These are phyloP conservation scores for Tolypocladium guangdongense DNA, from an alignment of 2,329 filamentous ascomycete species.

Conservation along the genomic window DNA sequence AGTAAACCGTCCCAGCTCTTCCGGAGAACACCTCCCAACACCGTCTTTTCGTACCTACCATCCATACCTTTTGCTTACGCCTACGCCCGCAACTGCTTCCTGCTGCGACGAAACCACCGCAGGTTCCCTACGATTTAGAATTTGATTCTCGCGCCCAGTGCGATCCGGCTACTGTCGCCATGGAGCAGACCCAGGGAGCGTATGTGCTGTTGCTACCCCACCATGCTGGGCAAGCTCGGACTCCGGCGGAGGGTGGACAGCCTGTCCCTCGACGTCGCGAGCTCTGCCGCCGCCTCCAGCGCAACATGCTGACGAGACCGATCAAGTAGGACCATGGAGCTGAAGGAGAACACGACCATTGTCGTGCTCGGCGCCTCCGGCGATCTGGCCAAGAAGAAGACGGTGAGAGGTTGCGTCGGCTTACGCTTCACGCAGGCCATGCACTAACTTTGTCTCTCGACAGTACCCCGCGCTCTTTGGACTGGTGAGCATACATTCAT, in stretches of 20 bases:
- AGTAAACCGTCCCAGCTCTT: slow-evolving; percentile 9
- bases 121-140: not conserved
- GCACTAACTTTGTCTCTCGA: slow-evolving; percentile 11
- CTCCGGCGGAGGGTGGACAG: not conserved
- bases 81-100: not conserved
- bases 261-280: not conserved
- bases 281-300: not conserved
- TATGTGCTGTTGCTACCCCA: slow-evolving; percentile 7
- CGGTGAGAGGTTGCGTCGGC: slow-evolving; percentile 43
- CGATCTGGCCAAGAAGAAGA: slow-evolving; percentile 99
- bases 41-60: not conserved
- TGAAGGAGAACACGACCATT: slow-evolving; percentile 97
- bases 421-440: slow-evolving; percentile 5
- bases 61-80: not conserved
- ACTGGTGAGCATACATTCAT: slow-evolving; percentile 55
- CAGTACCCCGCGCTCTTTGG: slow-evolving; percentile 96
- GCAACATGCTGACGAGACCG: not conserved
- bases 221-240: slow-evolving; percentile 5
- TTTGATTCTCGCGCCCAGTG: slow-evolving; percentile 2
- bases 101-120: not conserved
- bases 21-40: slow-evolving; percentile 2
- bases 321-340: slow-evolving; percentile 64
- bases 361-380: slow-evolving; percentile 94
- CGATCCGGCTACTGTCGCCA: slow-evolving; percentile 5
- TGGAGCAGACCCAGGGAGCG: slow-evolving; percentile 7